These are phyloP conservation scores for Cyphellophora attinorum DNA, from an alignment of 2,329 filamentous ascomycete species.

Conservation along the genomic window DNA sequence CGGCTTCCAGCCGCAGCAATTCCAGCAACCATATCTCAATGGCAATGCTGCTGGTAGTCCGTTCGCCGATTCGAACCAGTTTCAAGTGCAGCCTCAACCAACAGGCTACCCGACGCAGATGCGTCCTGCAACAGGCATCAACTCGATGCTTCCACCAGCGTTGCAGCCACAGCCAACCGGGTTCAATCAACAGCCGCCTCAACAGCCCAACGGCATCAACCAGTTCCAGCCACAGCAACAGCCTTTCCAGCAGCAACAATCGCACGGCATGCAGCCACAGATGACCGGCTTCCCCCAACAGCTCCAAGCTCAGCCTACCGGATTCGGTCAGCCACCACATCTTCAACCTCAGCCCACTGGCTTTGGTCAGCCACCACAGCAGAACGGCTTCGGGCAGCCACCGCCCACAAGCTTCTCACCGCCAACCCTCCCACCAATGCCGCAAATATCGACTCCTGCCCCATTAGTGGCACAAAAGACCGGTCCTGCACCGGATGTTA, in stretches of 20 bases:
- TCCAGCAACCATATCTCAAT: constrained; percentile 45
- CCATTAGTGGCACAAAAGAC: constrained; percentile 70
- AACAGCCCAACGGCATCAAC: constrained; percentile 25
- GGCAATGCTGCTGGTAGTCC: constrained; percentile 34
- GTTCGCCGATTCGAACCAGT: constrained; percentile 44
- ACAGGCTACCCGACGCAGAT: constrained; percentile 50
- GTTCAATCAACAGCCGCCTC: constrained; percentile 34
- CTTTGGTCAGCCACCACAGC: constrained; percentile 23
- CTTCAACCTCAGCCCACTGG: constrained; percentile 41
- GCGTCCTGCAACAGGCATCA: constrained; percentile 29
- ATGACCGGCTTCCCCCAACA: constrained; percentile 10
- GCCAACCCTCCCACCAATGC: constrained; percentile 46
- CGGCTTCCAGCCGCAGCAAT: constrained; percentile 42
- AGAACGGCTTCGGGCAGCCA: constrained; percentile 33
- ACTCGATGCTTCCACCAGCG: constrained; percentile 1
- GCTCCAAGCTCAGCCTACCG: constrained; percentile 37
- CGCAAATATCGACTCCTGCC: constrained; percentile 46
- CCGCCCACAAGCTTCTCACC: constrained; percentile 44
- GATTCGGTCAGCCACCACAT: constrained; percentile 27
- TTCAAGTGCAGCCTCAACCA: constrained; percentile 48
- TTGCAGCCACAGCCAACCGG: constrained; percentile 16
- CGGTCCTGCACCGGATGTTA: constrained; percentile 74
- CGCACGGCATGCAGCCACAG: constrained; percentile 3
- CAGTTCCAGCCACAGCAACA: constrained; percentile 15
- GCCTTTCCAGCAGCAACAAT: constrained; percentile 44